phyloP scores from a whole-genome alignment of 176 grass and related monocot genomes.

The Triticum aestivum region IWGSC_CS_RefSeq_v2.1 NC_057801.1:157269232-157269731 shows the following conservation, averaged over 20 bases:
- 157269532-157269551: not conserved
- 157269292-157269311: not conserved
- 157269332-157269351: not conserved
- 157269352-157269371: not conserved
- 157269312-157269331: not conserved
- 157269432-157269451: too few species aligned
- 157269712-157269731: not conserved
- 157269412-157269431: too few species aligned
- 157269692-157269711: not conserved
- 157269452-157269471: too few species aligned
- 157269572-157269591: not conserved
- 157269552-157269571: not conserved
- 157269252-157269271: too few species aligned
- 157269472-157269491: not conserved
- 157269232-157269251: too few species aligned
- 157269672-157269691: not conserved
- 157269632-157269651: not conserved
- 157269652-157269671: not conserved
- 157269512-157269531: constrained; percentile 6
- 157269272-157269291: not conserved
- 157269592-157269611: too few species aligned
- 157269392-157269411: not conserved
- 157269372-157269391: not conserved
- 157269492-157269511: too few species aligned
- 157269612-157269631: not conserved